Evolutionary conservation across 192 early-diverging fungal species (phyloP), one percentile per base, ranked within the genome.

Genomic region (Backusella australiensis): DNA sequence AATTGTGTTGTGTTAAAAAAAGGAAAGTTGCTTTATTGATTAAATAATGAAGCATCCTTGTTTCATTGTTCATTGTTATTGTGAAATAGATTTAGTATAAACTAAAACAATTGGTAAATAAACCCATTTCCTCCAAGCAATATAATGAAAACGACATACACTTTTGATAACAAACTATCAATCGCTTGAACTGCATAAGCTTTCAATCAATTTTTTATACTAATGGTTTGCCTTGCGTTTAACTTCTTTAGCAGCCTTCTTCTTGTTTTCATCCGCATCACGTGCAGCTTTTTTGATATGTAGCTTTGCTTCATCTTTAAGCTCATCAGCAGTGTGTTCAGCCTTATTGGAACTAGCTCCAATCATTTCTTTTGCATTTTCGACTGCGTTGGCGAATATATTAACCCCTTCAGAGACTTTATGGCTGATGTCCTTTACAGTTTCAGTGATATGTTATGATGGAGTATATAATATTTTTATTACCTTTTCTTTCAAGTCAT

Each of bases 371-470:
- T 80, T 80, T 17, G 74, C 52, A 46, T 80, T 75, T 75, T 75
- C 74, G 17, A 75, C 70, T 4, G 32, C 39, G 12, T 71, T 17
- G 9, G 66, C 70, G 17, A 59, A 66, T 3, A 21, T 52, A 32
- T 73, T 39, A 19, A 78, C 44, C 23, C 65, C 65, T 70, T 78
- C 36, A 32, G 36, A 34, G 39, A 71, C 75, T 14, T 77, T 74
- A 39, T 81, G 79, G 26, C 75, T 67, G 32, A 81, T 52, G 3
- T 81, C 72, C 59, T 78, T 81, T 2, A 73, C 69, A 21, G 52
- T 67, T 4, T 81, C 80, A 32, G 70, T n/a, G 12, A 71, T 63
- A 63, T 14, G 23, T 39, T 12, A 63, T 26, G 56, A 63, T 63
- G 9, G 4, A 29, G 11, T 29, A 29, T 7, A 29, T 56, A n/a